Evolutionary conservation across 1,284 basidiomycete species (phyloP), one percentile per base, ranked within the genome.

Genomic region (Sporisorium reilianum): DNA sequence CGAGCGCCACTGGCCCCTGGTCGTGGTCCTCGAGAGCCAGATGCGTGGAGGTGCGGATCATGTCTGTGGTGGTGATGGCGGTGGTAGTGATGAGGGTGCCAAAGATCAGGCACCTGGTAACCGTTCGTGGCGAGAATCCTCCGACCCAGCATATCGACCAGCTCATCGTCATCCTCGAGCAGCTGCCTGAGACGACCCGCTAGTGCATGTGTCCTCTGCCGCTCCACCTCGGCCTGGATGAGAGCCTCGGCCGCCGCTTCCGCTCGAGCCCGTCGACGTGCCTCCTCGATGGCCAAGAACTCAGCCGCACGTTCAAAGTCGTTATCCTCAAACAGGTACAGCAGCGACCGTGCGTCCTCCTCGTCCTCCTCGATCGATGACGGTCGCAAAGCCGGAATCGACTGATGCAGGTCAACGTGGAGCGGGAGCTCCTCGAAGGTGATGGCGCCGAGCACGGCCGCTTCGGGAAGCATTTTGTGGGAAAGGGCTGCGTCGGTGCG

Each of bases 241-340:
- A 58, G 23, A 18, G 63, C 72, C 12, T 65, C 60, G 4, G 63
- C 63, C 30, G 26, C 41, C 10, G 50, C 72, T 25, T 52, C 26
- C 12, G 32, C 48, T 20, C 54, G 52, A n/a, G 60, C 60, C 16
- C 55, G 64, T 23, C 53, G 64, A 28, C 60, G 60, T 11, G 56
- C 55, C 22, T 71, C 51, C 20, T 55, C 58, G 22, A 57, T 49
- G 46, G 73, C 67, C 8, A 57, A 16, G 6, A 63, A 55, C 3
- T 60, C 55, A 5, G 67, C 73, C 14, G 61, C 57, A 38, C 53
- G 59, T 26, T 72, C 62, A 42, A 66, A 63, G 28, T 73, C 63
- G 22, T 72, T 76, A 46, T 76, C 70, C 7, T 78, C 68, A 23
- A 77, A 53, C 14, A 78, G 50, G 23, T 80, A 80, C 11, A 80